Conservation (phyloP, 192 early-diverging fungal species). For the Coemansia sp. region DNA sequence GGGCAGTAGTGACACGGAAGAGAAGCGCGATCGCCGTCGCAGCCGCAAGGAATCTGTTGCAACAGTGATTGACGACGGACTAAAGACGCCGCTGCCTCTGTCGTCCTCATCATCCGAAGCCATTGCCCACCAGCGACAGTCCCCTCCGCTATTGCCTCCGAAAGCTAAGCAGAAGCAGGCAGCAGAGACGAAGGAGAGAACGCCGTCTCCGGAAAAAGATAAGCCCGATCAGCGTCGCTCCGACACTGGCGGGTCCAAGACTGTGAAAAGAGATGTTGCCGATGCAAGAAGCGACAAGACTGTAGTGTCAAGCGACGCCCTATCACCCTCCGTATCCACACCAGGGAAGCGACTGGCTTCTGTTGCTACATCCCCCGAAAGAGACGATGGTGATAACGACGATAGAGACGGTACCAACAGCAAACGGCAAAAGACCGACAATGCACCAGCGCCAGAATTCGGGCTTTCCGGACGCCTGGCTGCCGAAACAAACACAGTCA, state of each 20-base stretch:
- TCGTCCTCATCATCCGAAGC: not conserved
- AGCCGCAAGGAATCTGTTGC: conserved; percentile 14
- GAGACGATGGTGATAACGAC: conserved; percentile 2
- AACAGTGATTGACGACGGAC: not conserved
- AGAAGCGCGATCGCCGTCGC: conserved; percentile 3
- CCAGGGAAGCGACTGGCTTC: conserved; percentile 1
- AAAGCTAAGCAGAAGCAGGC: not conserved
- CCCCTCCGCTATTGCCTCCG: not conserved
- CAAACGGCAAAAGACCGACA: conserved; percentile 15
- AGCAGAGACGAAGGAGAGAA: not conserved
- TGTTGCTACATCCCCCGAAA: not conserved
- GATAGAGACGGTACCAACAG: not conserved
- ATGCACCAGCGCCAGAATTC: conserved; percentile 68
- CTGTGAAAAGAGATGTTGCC: not conserved
- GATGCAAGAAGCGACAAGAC: not conserved
- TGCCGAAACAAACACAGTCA: conserved; percentile 84
- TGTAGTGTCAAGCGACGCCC: not conserved
- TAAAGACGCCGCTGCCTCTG: conserved; percentile 1
- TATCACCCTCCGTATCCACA: conserved; percentile 2
- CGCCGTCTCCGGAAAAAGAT: not conserved
- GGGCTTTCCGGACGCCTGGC: conserved; percentile 83
- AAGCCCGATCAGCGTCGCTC: not conserved
- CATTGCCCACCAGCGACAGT: not conserved
- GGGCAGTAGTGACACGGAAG: not conserved
- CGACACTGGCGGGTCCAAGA: not conserved